These are phyloP conservation scores for Neurospora sp. DNA, from an alignment of 495 filamentous ascomycete species.

Conservation along the genomic window DNA sequence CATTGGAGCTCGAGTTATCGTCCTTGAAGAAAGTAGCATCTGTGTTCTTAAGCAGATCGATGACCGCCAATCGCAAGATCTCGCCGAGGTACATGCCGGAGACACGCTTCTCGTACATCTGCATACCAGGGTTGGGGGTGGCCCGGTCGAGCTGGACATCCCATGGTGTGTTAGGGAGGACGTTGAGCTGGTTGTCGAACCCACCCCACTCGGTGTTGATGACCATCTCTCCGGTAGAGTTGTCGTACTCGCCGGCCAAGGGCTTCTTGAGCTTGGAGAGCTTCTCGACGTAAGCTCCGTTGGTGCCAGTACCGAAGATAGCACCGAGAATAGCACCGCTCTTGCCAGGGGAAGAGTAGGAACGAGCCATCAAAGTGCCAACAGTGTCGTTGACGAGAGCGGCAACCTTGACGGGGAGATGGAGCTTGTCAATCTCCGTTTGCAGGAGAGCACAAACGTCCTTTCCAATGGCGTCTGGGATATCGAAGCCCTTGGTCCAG, in stretches of 20 bases:
- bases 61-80: slow-evolving; percentile 68
- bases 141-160: slow-evolving; percentile 68
- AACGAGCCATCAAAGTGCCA: slow-evolving; percentile 93
- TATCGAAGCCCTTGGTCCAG: slow-evolving; percentile 99
- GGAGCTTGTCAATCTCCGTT: slow-evolving; percentile 76
- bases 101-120: slow-evolving; percentile 98
- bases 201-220: slow-evolving; percentile 98
- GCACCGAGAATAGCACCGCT: slow-evolving; percentile 79
- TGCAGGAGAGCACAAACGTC: slow-evolving; percentile 90
- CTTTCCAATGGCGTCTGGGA: slow-evolving; percentile 81
- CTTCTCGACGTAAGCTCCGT: slow-evolving; percentile 86
- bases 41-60: slow-evolving; percentile 54
- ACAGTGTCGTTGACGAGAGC: slow-evolving; percentile 97
- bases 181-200: slow-evolving; percentile 85
- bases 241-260: slow-evolving; percentile 58
- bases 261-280: slow-evolving; percentile 58
- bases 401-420: slow-evolving; percentile 82
- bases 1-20: slow-evolving; percentile 51
- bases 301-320: slow-evolving; percentile 92
- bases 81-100: slow-evolving; percentile 98
- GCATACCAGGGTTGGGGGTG: slow-evolving; percentile 85
- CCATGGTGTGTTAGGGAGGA: slow-evolving; percentile 78
- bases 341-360: slow-evolving; percentile 86
- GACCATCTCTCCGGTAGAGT: slow-evolving; percentile 84
- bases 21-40: slow-evolving; percentile 57